Evolutionary conservation across 768 basidiomycete species (phyloP).

Genomic region (Pleurotus pulmonarius): DNA sequence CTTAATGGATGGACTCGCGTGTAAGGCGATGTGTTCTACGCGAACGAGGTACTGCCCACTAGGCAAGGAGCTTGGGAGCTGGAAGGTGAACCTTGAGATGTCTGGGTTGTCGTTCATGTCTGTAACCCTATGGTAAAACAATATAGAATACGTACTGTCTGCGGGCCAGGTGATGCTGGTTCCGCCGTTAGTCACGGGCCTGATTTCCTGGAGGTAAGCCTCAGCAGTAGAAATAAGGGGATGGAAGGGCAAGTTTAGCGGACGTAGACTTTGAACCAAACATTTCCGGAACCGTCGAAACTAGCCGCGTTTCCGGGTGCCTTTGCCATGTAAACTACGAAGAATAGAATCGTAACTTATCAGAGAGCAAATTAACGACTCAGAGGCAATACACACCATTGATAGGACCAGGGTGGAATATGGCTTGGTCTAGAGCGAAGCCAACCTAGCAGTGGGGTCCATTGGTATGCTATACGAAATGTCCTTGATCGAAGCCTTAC

Average conservation of each 20-base stretch:
- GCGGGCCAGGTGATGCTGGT: constrained; percentile 42
- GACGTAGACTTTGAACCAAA: constrained; percentile 40
- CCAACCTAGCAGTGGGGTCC: constrained; percentile 26
- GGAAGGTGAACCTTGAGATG: constrained; percentile 29
- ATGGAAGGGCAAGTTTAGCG: neutral
- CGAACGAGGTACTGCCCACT: constrained; percentile 39
- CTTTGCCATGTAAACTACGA: constrained; percentile 32
- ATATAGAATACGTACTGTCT: constrained; percentile 24
- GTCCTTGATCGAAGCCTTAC: neutral
- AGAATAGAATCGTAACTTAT: constrained; percentile 11
- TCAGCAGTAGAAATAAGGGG: constrained; percentile 14
- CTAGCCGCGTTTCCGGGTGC: constrained; percentile 36
- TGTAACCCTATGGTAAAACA: neutral
- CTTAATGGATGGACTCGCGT: constrained; percentile 12
- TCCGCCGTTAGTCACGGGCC: constrained; percentile 43
- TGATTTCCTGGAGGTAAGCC: constrained; percentile 31
- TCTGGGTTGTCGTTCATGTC: constrained; percentile 10
- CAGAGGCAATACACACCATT: constrained; percentile 9
- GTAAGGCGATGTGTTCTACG: constrained; percentile 41
- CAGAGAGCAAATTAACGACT: neutral
- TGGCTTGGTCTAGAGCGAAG: constrained; percentile 34
- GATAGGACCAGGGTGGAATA: constrained; percentile 45
- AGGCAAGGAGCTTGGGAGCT: constrained; percentile 32
- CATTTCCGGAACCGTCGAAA: constrained; percentile 40
- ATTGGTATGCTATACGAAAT: neutral